phyloP scores from a whole-genome alignment of 2,329 filamentous ascomycete species.

The Pyrenophora seminiperda region DNA sequence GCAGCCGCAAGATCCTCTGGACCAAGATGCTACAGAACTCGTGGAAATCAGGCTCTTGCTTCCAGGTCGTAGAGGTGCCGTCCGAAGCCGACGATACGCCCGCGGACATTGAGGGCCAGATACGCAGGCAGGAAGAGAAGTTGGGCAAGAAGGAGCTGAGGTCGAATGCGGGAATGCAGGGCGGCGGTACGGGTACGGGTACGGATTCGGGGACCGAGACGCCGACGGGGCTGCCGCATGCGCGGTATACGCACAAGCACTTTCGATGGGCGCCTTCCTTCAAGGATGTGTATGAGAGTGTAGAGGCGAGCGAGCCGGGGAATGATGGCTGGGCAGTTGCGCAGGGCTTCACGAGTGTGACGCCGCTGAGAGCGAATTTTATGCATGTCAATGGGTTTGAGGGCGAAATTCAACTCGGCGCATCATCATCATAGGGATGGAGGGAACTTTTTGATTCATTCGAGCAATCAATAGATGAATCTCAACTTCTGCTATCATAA shows the following conservation, averaged over 20 bases:
- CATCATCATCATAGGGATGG: conserved; percentile 9
- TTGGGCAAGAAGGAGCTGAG: conserved; percentile 52
- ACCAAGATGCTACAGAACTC: conserved; percentile 88
- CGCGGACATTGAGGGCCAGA: conserved; percentile 72
- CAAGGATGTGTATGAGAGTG: conserved; percentile 82
- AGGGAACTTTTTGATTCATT: too few species aligned
- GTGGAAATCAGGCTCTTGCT: conserved; percentile 85
- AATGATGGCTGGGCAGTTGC: conserved; percentile 94
- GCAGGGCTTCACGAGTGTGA: conserved; percentile 87
- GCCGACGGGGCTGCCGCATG: conserved; percentile 37
- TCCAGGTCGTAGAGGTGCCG: conserved; percentile 75
- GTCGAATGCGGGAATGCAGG: conserved; percentile 22
- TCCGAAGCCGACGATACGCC: conserved; percentile 63
- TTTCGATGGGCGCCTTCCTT: conserved; percentile 96
- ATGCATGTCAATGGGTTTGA: conserved; percentile 62
- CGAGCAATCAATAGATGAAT: too few species aligned
- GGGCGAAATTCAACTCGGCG: conserved; percentile 40
- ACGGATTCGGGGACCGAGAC: conserved; percentile 40
- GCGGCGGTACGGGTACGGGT: conserved; percentile 24
- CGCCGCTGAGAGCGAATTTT: conserved; percentile 90
- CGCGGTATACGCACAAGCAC: conserved; percentile 75
- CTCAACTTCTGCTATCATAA: too few species aligned
- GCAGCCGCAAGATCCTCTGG: conserved; percentile 74
- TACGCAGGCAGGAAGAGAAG: conserved; percentile 66
- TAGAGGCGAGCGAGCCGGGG: conserved; percentile 77